Evolutionary conservation across 1,284 basidiomycete species (phyloP), one percentile per base, ranked within the genome.

Genomic region (Microbotryomycetes sp.): DNA sequence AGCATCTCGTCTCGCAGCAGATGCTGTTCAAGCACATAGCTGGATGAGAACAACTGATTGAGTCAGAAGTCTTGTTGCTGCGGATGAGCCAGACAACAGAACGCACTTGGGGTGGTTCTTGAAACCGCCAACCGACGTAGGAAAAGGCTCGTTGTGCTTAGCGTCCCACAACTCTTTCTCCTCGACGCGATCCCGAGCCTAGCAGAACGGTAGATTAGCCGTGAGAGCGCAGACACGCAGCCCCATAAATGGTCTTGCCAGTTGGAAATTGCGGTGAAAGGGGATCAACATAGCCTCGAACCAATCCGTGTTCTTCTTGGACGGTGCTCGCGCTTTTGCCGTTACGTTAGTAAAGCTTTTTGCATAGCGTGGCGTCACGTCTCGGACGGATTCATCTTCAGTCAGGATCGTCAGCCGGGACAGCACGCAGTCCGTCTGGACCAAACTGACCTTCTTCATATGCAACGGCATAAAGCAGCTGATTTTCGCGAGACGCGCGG

Each of bases 121-220:
- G 82, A 97, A 98, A 0, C 90, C 93, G 26, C 80, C 80, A 66
- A 97, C 82, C 29, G 89, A 88, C 13, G 85, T 87, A 0, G 94
- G 94, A 90, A 99, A 96, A n/a, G 87, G 89, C 75, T 97, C 94
- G 28, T 82, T 83, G 68, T 88, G 78, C 72, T 90, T 86, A 61
- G 84, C 83, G 1, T 80, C 81, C 64, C 88, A 82, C 29, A 99
- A 78, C 75, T 97, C 92, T n/a, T 89, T 88, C 70, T 97, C 92
- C 76, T 98, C 94, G 23, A 89, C 76, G 66, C 94, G 89, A 74
- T 98, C 94, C 56, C 94, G 84, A 73, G 91, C 83, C 90, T 92
- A 68, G 21, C 50, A 45, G 29, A 45, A 66, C 60, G 52, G 49
- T 52, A 45, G 59, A 59, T 61, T 48, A 61, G 31, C 35, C 9